phyloP scores from a whole-genome alignment of 2,329 filamentous ascomycete species.

The Dothistroma pini region DNA sequence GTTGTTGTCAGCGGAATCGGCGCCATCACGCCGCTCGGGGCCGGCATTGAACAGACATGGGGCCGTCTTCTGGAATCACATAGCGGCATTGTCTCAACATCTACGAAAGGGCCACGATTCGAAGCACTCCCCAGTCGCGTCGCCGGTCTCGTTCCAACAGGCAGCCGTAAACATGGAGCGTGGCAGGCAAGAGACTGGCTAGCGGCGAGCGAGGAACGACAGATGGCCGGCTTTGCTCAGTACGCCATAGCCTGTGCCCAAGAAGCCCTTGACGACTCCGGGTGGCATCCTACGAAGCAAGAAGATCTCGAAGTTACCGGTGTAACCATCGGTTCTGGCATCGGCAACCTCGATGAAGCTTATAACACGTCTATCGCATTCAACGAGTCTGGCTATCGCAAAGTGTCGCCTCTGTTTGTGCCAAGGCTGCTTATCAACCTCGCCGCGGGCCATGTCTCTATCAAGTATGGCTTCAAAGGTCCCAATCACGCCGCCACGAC shows the following conservation, averaged over 20 bases:
- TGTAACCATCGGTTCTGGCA: constrained; percentile 90
- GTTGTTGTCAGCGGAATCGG: constrained; percentile 50
- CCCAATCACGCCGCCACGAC: constrained; percentile 93
- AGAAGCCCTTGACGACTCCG: constrained; percentile 80
- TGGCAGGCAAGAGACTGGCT: constrained; percentile 50
- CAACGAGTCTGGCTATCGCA: constrained; percentile 75
- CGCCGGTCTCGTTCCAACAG: constrained; percentile 73
- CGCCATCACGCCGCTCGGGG: constrained; percentile 43
- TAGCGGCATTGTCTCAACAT: constrained; percentile 75
- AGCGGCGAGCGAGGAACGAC: constrained; percentile 57
- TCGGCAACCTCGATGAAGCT: constrained; percentile 88
- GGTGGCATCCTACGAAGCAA: constrained; percentile 62
- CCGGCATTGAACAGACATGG: constrained; percentile 67
- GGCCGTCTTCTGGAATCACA: constrained; percentile 71
- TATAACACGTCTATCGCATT: constrained; percentile 79
- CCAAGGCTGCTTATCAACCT: constrained; percentile 92
- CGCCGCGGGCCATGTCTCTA: constrained; percentile 89
- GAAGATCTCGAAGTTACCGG: constrained; percentile 73
- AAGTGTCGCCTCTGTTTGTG: constrained; percentile 90
- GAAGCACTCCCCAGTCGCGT: constrained; percentile 75
- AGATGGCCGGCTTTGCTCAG: constrained; percentile 88
- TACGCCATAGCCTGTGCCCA: constrained; percentile 83
- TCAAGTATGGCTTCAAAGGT: constrained; percentile 82
- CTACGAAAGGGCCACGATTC: constrained; percentile 61
- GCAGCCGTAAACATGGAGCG: constrained; percentile 40